These are phyloP conservation scores for Xylaria hypoxylon DNA, from an alignment of 2,329 filamentous ascomycete species.

Conservation along the genomic window DNA sequence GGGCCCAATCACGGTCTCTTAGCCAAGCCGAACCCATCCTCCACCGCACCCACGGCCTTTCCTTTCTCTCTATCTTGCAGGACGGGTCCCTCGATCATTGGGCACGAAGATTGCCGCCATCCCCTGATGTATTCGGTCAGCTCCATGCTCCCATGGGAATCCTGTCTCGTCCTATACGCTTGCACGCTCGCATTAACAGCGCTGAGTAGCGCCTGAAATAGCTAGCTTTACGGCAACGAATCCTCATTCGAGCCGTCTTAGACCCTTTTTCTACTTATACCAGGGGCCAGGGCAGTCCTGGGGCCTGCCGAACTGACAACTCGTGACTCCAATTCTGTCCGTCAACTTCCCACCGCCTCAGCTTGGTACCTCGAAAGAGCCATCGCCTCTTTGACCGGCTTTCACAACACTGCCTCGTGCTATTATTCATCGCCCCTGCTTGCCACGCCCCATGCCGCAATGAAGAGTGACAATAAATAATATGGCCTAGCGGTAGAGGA, in stretches of 20 bases:
- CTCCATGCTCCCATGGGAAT: slow-evolving; percentile 13
- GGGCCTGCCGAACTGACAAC: slow-evolving; percentile 44
- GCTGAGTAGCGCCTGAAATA: slow-evolving; percentile 41
- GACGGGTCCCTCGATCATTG: slow-evolving; percentile 49
- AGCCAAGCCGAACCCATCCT: slow-evolving; percentile 38
- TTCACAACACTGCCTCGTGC: slow-evolving; percentile 42
- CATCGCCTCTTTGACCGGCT: slow-evolving; percentile 35
- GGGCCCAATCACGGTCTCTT: slow-evolving; percentile 26
- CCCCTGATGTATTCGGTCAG: slow-evolving; percentile 44
- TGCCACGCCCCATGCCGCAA: slow-evolving; percentile 45
- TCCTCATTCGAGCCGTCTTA: slow-evolving; percentile 42
- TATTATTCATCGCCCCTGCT: slow-evolving; percentile 47
- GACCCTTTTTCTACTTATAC: slow-evolving; percentile 35
- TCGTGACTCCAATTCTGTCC: slow-evolving; percentile 41
- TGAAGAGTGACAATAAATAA: slow-evolving; percentile 41
- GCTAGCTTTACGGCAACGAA: slow-evolving; percentile 43
- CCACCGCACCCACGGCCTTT: slow-evolving; percentile 48
- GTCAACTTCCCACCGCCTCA: slow-evolving; percentile 47
- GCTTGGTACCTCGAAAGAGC: slow-evolving; percentile 42
- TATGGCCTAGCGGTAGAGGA: slow-evolving; percentile 34
- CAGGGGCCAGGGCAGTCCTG: slow-evolving; percentile 38
- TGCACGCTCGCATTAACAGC: slow-evolving; percentile 42
- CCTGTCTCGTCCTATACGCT: slow-evolving; percentile 37
- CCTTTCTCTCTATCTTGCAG: slow-evolving; percentile 46
- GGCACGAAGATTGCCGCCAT: slow-evolving; percentile 51